Percentiles rank a stretch among this genome's conserved stretches.
These are phyloP conservation scores for Brassica balearica DNA, from an alignment of 441 rosid species.

Conservation along the genomic window DNA sequence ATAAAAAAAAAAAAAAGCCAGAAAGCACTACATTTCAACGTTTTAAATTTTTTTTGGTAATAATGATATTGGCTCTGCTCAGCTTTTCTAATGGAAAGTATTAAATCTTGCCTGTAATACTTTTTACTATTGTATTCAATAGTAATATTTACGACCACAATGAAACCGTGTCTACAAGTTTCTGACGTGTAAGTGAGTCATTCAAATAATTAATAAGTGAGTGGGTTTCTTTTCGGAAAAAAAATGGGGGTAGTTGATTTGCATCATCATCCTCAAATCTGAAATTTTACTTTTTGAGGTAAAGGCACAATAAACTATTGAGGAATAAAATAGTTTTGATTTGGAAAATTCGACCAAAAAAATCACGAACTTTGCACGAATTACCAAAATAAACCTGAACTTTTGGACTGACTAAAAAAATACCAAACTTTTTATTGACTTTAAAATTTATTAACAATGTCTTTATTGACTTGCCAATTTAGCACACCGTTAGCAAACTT, in stretches of 20 bases:
- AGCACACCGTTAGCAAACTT: too few relatives aligned
- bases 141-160: constrained; percentile 23
- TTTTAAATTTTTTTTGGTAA: constrained; percentile 3
- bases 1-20: neutral
- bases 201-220: constrained; percentile 25
- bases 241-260: neutral
- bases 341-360: too few relatives aligned
- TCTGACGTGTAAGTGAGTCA: constrained; percentile 49
- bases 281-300: constrained; percentile 40
- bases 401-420: too few relatives aligned
- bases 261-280: constrained; percentile 19
- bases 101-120: constrained; percentile 29
- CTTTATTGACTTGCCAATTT: too few relatives aligned
- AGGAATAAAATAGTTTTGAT: constrained; percentile 38
- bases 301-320: constrained; percentile 34
- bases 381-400: too few relatives aligned
- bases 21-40: constrained; percentile 26
- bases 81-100: constrained; percentile 36
- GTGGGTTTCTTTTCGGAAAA: constrained; percentile 5
- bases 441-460: too few relatives aligned
- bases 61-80: constrained; percentile 34
- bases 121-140: constrained; percentile 27
- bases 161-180: constrained; percentile 38
- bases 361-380: too few relatives aligned
- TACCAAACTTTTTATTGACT: too few relatives aligned